Evolutionary conservation across 208 protist genomes (phyloP).

Genomic region (Tritrichomonas musculus): DNA sequence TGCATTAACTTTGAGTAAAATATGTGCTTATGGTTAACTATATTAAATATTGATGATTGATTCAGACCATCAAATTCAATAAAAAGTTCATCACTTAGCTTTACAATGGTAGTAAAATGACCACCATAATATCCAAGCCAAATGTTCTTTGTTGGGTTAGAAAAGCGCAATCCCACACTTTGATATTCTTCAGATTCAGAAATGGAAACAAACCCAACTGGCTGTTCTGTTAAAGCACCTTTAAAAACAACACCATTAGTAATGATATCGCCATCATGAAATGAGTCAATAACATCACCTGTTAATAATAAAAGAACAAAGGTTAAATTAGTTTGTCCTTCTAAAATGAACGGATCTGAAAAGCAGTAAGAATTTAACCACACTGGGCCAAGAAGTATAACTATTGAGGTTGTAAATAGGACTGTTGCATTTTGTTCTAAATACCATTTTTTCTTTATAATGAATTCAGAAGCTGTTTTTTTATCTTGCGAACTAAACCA

Average conservation of each 20-base stretch:
- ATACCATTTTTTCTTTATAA: neutral
- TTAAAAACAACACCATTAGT: neutral
- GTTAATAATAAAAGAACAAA: constrained; percentile 8
- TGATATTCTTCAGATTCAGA: neutral
- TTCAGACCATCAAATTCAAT: neutral
- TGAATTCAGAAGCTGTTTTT: neutral
- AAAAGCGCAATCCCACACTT: neutral
- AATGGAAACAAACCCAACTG: neutral
- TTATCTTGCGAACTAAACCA: neutral
- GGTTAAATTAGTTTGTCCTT: neutral
- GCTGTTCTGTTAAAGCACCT: neutral
- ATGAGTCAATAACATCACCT: neutral
- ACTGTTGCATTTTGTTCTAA: neutral
- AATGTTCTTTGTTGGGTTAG: neutral
- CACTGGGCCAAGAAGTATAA: constrained; percentile 2
- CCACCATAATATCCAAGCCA: neutral
- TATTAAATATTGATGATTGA: neutral
- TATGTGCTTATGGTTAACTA: neutral
- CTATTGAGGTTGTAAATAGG: neutral
- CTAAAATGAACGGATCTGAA: neutral
- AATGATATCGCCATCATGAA: neutral
- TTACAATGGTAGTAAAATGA: neutral
- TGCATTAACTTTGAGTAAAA: too few relatives aligned
- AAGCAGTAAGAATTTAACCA: neutral
- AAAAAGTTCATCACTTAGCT: neutral